Base-by-base conservation (phyloP, 129 eudicot genomes). In the Rutidosis leptorrhynchoides region DNA sequence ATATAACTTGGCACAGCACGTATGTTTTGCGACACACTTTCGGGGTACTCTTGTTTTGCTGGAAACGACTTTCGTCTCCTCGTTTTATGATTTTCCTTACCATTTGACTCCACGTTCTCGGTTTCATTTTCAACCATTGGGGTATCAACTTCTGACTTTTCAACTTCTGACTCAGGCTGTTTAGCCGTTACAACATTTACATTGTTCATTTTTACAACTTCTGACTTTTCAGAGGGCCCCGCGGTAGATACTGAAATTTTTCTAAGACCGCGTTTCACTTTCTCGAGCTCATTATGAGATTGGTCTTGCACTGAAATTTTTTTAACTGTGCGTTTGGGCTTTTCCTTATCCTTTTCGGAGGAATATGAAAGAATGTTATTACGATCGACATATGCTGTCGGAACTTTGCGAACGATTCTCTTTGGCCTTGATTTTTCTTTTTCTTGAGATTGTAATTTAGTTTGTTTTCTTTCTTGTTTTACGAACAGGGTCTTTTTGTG, bases 1-100 rank as follows among this genome's bases (percentile, higher is more conserved):
- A 90, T 87, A 74, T 90, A 87, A 48, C 97, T 90, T 10, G 95
- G 97, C 85, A 90, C 64, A 3, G 83, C 78, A 5, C 84, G 85
- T 16, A 83, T 60, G 48, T 83, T 89, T 75, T 81, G 95, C 5
- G 81, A 69, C 21, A 77, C 77, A 62, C 73, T 83, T 72, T 89
- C 90, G 25, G 87, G 29, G 76, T 51, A 73, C 43, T 84, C 95
- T 24, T 78, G 87, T 68, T 82, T 90, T 46, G 73, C 76, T 33
- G 96, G 90, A 15, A 81, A 75, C 30, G 96, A 85, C 64, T 70
- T 83, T 82, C 96, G 81, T 81, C 87, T 83, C 83, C 86, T 55
- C 9, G 80, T 64, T 70, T 80, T 89, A 33, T 79, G 84, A 37
- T 89, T 85, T 74, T 89, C 86, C 82, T 81, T 86, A 10, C 74